Evolutionary conservation across 768 basidiomycete genomes (phyloP).

Genomic region (Galerina marginata): DNA sequence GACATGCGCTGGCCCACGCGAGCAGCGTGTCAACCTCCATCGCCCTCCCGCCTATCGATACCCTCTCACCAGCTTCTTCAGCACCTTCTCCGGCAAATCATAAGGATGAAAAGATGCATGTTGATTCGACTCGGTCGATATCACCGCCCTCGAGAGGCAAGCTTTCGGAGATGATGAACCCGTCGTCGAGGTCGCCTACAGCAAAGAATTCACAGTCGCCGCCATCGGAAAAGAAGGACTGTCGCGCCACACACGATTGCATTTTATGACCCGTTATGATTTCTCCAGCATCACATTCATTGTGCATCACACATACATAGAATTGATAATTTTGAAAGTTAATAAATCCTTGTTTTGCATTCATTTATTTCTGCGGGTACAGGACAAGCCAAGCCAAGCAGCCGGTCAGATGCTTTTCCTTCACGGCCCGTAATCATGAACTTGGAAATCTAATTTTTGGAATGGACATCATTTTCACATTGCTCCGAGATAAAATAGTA

Average conservation of each 20-base stretch:
- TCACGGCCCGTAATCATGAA: no score
- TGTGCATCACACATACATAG: neutral
- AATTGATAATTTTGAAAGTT: constrained; percentile 2
- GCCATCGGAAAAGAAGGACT: constrained; percentile 50
- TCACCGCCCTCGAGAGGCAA: constrained; percentile 61
- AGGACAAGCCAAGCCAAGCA: no score
- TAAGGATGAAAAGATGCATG: constrained; percentile 59
- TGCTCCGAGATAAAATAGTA: no score
- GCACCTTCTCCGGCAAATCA: constrained; percentile 55
- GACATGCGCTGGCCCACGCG: constrained; percentile 45
- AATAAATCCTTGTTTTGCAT: constrained; percentile 4
- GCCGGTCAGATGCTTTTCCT: no score
- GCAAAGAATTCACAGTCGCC: constrained; percentile 62
- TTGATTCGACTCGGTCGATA: constrained; percentile 48
- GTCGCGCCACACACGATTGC: neutral
- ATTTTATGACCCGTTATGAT: constrained; percentile 21
- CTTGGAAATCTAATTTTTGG: no score
- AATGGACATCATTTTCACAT: no score
- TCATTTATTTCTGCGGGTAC: neutral
- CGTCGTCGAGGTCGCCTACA: constrained; percentile 54
- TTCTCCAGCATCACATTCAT: constrained; percentile 3
- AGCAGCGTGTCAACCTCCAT: constrained; percentile 37
- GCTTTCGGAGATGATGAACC: constrained; percentile 55
- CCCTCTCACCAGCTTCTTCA: constrained; percentile 65
- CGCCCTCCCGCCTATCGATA: constrained; percentile 73